Percentiles rank a stretch among this genome's conserved stretches.
These are phyloP conservation scores for Anthoceros angustus DNA, from an alignment of 225 moss, liverwort and hornwort genomes.

Conservation along the genomic window DNA sequence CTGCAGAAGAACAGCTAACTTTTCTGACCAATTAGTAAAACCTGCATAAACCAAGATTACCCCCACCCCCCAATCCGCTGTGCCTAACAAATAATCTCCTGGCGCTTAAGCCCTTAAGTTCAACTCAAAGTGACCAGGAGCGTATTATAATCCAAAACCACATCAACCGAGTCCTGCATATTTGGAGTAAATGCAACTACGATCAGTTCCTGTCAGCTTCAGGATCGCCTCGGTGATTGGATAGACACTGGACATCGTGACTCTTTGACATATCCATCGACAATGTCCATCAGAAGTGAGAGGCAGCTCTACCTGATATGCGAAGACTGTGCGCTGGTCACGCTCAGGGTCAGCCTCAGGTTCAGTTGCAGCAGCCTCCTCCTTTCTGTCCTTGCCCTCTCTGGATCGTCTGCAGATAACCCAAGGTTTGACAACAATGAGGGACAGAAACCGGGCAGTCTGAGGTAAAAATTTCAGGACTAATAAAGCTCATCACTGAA, in stretches of 20 bases:
- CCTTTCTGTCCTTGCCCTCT: conserved; percentile 89
- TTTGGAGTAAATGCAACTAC: conserved; percentile 91
- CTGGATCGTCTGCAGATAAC: conserved; percentile 51
- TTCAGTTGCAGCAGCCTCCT: conserved; percentile 66
- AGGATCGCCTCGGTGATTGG: conserved; percentile 20
- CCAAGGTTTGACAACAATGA: not conserved
- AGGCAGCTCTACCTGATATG: conserved; percentile 59
- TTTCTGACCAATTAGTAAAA: conserved; percentile 85
- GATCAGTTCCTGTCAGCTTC: conserved; percentile 69
- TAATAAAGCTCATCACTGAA: not conserved
- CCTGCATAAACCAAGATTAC: conserved; percentile 77
- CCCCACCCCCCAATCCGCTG: conserved; percentile 70
- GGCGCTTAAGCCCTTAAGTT: conserved; percentile 83
- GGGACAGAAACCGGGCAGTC: not conserved
- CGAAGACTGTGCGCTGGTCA: conserved; percentile 94
- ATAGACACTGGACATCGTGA: not conserved
- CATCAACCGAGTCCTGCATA: conserved; percentile 99
- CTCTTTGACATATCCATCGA: too few species aligned
- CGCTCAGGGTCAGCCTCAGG: conserved; percentile 98
- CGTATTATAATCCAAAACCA: conserved; percentile 89
- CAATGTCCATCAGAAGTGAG: not conserved
- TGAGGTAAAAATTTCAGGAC: too few species aligned
- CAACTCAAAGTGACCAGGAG: conserved; percentile 98
- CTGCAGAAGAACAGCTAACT: conserved; percentile 97
- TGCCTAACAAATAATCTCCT: conserved; percentile 92